Evolutionary conservation across 129 eudicot genomes (phyloP).

Genomic region (Erigeron canadensis): DNA sequence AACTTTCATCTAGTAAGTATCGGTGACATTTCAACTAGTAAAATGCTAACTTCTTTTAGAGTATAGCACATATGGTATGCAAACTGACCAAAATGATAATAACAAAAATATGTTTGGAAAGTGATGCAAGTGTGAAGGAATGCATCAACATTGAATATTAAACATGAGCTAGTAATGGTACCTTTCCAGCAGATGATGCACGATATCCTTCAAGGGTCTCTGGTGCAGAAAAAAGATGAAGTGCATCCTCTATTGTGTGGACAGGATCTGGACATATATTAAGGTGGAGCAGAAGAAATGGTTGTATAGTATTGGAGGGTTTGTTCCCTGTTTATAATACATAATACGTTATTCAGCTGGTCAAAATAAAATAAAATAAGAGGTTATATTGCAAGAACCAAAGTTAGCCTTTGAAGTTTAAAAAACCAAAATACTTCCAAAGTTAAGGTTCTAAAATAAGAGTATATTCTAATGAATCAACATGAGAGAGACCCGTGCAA

Average conservation of each 20-base stretch:
- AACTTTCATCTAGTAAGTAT: not conserved
- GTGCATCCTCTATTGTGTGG: conserved; percentile 72
- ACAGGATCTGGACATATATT: conserved; percentile 73
- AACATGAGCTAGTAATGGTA: conserved; percentile 17
- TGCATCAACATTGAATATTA: not conserved
- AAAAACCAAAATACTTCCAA: not conserved
- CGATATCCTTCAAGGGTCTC: conserved; percentile 85
- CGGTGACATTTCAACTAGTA: too few species aligned
- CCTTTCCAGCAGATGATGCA: conserved; percentile 69
- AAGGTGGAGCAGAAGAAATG: conserved; percentile 84
- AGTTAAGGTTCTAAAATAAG: not conserved
- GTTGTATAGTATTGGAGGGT: conserved; percentile 79
- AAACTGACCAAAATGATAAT: not conserved
- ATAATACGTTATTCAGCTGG: not conserved
- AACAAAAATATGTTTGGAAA: not conserved
- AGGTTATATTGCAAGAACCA: conserved; percentile 6
- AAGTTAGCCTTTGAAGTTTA: not conserved
- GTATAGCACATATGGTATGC: too few species aligned
- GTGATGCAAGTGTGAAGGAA: conserved; percentile 5
- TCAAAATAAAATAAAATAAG: not conserved
- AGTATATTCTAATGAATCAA: not conserved
- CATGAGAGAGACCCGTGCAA: not conserved
- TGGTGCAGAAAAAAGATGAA: conserved; percentile 67
- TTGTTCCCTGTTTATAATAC: conserved; percentile 59
- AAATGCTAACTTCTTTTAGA: too few species aligned